Evolutionary conservation across 768 basidiomycete species (phyloP).

Genomic region (Aureoboletus auriporus): DNA sequence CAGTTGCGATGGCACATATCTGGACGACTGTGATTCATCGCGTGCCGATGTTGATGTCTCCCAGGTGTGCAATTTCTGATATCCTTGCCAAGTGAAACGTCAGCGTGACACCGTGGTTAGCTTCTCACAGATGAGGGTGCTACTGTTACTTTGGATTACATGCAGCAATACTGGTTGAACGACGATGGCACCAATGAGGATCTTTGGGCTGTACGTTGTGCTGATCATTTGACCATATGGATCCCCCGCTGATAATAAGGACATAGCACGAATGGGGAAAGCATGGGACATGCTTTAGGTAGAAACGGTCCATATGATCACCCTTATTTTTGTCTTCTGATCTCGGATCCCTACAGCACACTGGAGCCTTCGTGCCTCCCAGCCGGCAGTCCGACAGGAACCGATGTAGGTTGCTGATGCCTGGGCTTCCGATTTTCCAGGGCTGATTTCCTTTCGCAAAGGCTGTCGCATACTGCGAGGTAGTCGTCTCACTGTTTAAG

Average conservation of each 20-base stretch:
- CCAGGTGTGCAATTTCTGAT: slow-evolving; percentile 26
- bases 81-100: neutral
- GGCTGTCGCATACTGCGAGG: slow-evolving; percentile 65
- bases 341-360: slow-evolving; percentile 40
- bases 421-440: neutral
- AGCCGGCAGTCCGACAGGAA: slow-evolving; percentile 49
- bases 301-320: neutral
- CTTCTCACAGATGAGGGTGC: slow-evolving; percentile 54
- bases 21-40: slow-evolving; percentile 36
- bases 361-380: slow-evolving; percentile 55
- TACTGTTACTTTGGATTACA: slow-evolving; percentile 52
- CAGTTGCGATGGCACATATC: slow-evolving; percentile 52
- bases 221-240: neutral
- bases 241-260: neutral
- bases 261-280: slow-evolving; percentile 64
- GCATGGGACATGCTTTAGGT: slow-evolving; percentile 53
- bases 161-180: slow-evolving; percentile 63
- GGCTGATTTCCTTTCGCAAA: slow-evolving; percentile 15
- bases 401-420: slow-evolving; percentile 43
- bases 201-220: slow-evolving; percentile 61
- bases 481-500: slow-evolving; percentile 56
- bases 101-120: slow-evolving; percentile 27
- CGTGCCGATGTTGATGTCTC: slow-evolving; percentile 41
- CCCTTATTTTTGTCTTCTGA: neutral
- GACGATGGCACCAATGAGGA: slow-evolving; percentile 55